Evolutionary conservation across 257 asterid genomes (phyloP).

Genomic region (Forsythia viridissima): DNA sequence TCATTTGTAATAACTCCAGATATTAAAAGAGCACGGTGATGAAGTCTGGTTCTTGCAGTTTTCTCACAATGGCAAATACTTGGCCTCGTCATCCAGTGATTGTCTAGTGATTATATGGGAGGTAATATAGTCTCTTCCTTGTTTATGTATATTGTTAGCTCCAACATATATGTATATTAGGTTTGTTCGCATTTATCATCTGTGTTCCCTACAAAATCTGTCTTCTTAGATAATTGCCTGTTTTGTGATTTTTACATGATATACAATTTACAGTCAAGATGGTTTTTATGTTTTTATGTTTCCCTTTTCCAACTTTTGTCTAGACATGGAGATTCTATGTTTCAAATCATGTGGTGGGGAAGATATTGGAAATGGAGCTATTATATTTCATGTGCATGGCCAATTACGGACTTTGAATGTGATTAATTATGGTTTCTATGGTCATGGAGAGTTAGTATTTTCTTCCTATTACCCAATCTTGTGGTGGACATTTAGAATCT

Average conservation of each 20-base stretch:
- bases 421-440: not conserved
- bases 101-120: constrained; percentile 74
- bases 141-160: not conserved
- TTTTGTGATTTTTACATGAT: not conserved
- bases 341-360: not conserved
- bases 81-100: constrained; percentile 80
- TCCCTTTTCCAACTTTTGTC: not conserved
- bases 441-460: not conserved
- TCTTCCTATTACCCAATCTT: not conserved
- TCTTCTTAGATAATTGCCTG: not conserved
- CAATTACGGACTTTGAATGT: not conserved
- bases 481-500: not conserved
- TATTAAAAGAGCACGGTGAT: constrained; percentile 58
- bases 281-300: not conserved
- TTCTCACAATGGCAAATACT: constrained; percentile 75
- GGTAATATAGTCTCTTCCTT: constrained; percentile 39
- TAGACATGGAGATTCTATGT: not conserved
- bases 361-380: not conserved
- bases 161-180: not conserved
- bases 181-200: not conserved
- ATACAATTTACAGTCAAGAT: not conserved
- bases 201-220: not conserved
- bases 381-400: not conserved
- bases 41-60: constrained; percentile 88
- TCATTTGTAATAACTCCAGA: constrained; percentile 43